A percentile compares a stretch with the other conserved stretches of the same genome.
Evolutionary conservation across 2,329 filamentous ascomycete species (phyloP).

Genomic region (Scolecobasidium constrictum): DNA sequence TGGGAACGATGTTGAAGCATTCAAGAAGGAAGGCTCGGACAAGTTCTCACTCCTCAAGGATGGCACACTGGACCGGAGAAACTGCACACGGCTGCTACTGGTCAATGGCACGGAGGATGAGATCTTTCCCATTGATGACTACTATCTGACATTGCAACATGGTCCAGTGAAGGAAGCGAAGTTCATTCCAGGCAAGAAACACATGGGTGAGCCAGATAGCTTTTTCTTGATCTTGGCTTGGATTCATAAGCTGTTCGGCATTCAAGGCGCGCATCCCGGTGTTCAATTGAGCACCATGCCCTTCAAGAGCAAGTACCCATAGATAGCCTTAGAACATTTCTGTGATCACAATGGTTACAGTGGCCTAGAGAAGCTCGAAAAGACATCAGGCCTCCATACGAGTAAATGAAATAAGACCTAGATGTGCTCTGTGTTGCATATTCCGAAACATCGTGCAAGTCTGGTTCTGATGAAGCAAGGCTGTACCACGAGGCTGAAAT

Average conservation of each 20-base stretch:
- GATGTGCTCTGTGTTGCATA: no score
- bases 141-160: constrained; percentile 42
- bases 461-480: no score
- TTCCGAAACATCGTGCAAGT: no score
- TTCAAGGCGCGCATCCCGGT: constrained; percentile 29
- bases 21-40: constrained; percentile 35
- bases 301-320: constrained; percentile 32
- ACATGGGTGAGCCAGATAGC: constrained; percentile 41
- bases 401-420: no score
- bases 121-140: constrained; percentile 53
- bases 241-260: constrained; percentile 37
- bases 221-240: constrained; percentile 38
- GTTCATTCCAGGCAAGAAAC: constrained; percentile 33
- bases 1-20: constrained; percentile 24
- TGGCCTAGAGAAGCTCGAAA: no score
- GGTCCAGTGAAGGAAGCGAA: constrained; percentile 42
- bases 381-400: no score
- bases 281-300: constrained; percentile 37
- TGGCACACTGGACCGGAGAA: constrained; percentile 40
- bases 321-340: no score
- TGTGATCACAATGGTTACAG: no score
- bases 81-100: constrained; percentile 39
- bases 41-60: constrained; percentile 46
- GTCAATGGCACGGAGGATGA: constrained; percentile 50
- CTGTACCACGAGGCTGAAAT: no score